Evolutionary conservation across 352 stramenopile genomes (phyloP).

Genomic region (Pythium apleroticum): DNA sequence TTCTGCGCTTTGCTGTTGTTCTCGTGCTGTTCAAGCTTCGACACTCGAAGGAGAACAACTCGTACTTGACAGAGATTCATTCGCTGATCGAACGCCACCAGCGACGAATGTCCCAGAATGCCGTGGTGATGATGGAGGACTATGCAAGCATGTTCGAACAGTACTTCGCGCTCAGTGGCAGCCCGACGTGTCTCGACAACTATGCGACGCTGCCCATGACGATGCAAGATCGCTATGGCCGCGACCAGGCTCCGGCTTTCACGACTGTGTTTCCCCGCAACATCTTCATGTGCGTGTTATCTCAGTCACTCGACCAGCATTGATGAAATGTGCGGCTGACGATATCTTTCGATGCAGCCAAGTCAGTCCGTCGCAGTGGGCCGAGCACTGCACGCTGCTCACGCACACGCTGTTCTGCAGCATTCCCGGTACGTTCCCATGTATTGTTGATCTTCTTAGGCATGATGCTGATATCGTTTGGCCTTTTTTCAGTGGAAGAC

Average conservation of each 20-base stretch:
- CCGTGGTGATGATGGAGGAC: constrained; percentile 42
- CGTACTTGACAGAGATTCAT: constrained; percentile 25
- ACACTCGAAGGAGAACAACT: constrained; percentile 6
- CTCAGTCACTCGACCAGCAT: neutral
- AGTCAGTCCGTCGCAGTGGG: constrained; percentile 60
- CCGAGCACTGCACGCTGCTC: constrained; percentile 74
- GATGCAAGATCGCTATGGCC: constrained; percentile 25
- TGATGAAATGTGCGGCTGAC: constrained; percentile 5
- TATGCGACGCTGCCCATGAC: constrained; percentile 19
- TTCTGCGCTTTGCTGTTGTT: constrained; percentile 60
- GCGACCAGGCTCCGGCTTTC: constrained; percentile 2
- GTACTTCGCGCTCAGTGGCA: constrained; percentile 50
- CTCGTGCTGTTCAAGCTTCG: constrained; percentile 57
- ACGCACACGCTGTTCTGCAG: constrained; percentile 79
- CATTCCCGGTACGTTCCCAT: constrained; percentile 76
- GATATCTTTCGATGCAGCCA: constrained; percentile 31
- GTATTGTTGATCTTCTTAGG: neutral
- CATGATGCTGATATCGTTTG: neutral
- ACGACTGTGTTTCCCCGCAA: constrained; percentile 23
- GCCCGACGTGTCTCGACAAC: constrained; percentile 25
- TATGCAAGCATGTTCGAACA: constrained; percentile 51
- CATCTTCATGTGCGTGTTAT: constrained; percentile 25
- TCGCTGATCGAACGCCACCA: constrained; percentile 37
- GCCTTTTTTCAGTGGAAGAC: constrained; percentile 55
- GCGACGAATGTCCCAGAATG: constrained; percentile 21